phyloP scores from a whole-genome alignment of 179 eudicot species.

The Amaranthus tricolor region DNA sequence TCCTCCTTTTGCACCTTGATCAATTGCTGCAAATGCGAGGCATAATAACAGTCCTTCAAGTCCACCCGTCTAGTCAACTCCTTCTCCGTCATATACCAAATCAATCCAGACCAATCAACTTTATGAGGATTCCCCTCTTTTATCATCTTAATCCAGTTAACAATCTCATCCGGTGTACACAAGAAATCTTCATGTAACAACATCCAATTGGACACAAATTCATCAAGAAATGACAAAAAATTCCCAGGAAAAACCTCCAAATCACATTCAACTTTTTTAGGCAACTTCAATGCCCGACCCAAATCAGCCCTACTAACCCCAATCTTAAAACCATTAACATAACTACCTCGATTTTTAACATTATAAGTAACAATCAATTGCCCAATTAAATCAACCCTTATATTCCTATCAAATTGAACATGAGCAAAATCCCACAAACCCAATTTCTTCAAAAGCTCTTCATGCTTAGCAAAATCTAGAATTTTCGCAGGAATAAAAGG shows the following conservation, averaged over 20 bases:
- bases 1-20: conserved; percentile 54
- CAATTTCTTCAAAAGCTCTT: conserved; percentile 45
- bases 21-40: conserved; percentile 79
- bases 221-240: conserved; percentile 48
- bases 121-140: conserved; percentile 69
- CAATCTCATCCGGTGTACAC: conserved; percentile 59
- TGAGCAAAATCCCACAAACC: conserved; percentile 84
- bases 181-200: conserved; percentile 74
- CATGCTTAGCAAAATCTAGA: conserved; percentile 46
- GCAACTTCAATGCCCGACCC: conserved; percentile 62
- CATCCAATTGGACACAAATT: conserved; percentile 71
- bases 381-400: conserved; percentile 57
- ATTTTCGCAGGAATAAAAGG: conserved; percentile 55
- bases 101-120: conserved; percentile 81
- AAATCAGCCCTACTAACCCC: conserved; percentile 53
- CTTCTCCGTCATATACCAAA: conserved; percentile 90
- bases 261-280: conserved; percentile 47
- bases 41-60: conserved; percentile 67
- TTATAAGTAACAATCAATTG: conserved; percentile 52
- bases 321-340: conserved; percentile 43
- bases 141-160: conserved; percentile 48
- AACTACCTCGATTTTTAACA: conserved; percentile 28
- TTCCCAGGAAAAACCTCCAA: conserved; percentile 39
- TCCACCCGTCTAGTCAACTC: conserved; percentile 56
- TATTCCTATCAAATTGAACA: conserved; percentile 44